These are phyloP conservation scores for Geranomyces variabilis DNA, from an alignment of 192 early-diverging fungal genomes.

Conservation along the genomic window DNA sequence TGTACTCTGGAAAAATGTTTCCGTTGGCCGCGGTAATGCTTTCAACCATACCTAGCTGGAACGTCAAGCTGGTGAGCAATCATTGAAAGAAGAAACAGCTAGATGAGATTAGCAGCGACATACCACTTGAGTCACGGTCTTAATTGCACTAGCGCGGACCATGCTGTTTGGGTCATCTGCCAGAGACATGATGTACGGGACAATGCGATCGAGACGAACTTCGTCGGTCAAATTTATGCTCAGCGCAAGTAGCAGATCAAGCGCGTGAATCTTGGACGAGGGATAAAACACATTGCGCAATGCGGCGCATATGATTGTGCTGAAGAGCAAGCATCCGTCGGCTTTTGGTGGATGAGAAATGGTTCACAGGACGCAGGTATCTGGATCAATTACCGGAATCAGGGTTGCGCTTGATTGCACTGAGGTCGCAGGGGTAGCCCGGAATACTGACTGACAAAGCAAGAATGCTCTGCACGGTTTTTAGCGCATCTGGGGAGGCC, in stretches of 20 bases:
- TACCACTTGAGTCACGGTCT: slow-evolving; percentile 73
- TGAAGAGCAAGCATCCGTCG: slow-evolving; percentile 73
- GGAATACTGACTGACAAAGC: slow-evolving; percentile 42
- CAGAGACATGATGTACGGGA: slow-evolving; percentile 76
- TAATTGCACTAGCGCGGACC: slow-evolving; percentile 67
- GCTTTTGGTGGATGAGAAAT: slow-evolving; percentile 28
- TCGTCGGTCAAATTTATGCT: slow-evolving; percentile 70
- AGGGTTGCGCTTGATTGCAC: slow-evolving; percentile 15
- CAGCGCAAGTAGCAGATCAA: slow-evolving; percentile 76
- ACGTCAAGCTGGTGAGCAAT: too few species aligned
- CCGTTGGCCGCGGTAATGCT: slow-evolving; percentile 79
- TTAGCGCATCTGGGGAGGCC: not conserved
- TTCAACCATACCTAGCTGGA: slow-evolving; percentile 73
- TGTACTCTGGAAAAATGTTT: slow-evolving; percentile 88
- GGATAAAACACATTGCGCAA: slow-evolving; percentile 74
- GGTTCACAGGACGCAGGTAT: not conserved
- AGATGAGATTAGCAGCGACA: not conserved
- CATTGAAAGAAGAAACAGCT: not conserved
- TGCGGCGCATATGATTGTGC: slow-evolving; percentile 67
- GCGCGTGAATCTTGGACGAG: slow-evolving; percentile 67
- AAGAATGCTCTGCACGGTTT: slow-evolving; percentile 12
- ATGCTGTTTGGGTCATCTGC: slow-evolving; percentile 65
- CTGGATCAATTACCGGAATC: slow-evolving; percentile 2
- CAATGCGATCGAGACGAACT: slow-evolving; percentile 71
- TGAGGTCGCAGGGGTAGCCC: slow-evolving; percentile 16